Evolutionary conservation across 352 stramenopile genomes (phyloP), one percentile per base, ranked within the genome.

Genomic region (Globisporangium paddicum): DNA sequence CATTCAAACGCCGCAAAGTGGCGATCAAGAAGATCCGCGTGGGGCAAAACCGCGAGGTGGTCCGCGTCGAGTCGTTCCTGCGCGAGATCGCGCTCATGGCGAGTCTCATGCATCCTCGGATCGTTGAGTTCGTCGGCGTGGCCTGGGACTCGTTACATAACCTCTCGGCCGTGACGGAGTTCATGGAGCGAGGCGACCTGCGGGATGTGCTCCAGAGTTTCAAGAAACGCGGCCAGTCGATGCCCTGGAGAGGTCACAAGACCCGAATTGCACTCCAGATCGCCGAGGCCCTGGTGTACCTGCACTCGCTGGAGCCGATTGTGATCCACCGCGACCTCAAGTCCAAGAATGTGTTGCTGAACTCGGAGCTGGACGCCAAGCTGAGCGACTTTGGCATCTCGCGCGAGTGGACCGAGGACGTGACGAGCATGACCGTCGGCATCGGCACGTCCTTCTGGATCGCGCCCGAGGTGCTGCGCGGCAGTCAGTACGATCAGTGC

Each of bases 381-480:
- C 64, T 91, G 21, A 91, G 77, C 38, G 82, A 91, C 67, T 91
- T 91, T 64, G 79, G 79, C 18, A 72, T 87, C n/a, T 87, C 75
- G 0, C 77, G 79, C 13, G 75, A 87, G 50, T 67, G 32, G 32
- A 37, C 32, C 1, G 10, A 68, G n/a, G 77, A 83, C 41, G 77
- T 85, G 58, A 86, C 77, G 5, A 72, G 84, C 67, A 87, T 89
- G 77, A 89, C 79, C 3, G 71, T 73, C 3, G 79, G 77, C 8
- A 81, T 90, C 54, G 80, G 77, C 0, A 88, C 80, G 54, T 79
- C 64, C 58, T 87, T 87, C 63, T 90, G 80, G 80, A 87, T 88
- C 62, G 80, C 80, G 3, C 80, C 80, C 0, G 77, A 90, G 52
- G 76, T 90, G 50, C 46, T 90, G 26, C 46, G 83, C 10, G 77